Evolutionary conservation across 139 green algal species (phyloP).

Genomic region (Marvania coccoides): DNA sequence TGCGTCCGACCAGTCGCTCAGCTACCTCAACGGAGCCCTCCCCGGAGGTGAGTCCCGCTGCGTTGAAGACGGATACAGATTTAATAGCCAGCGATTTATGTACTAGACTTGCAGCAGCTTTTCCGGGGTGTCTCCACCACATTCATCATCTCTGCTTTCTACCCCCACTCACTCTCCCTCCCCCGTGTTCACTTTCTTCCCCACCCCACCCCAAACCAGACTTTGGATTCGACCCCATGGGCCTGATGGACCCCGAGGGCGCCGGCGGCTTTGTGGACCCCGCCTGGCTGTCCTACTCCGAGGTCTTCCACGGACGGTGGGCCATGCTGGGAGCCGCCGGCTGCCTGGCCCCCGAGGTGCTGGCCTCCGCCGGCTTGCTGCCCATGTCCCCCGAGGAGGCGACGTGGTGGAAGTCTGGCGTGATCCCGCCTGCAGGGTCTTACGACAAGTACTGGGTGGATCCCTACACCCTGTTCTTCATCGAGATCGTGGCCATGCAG

Average conservation of each 20-base stretch:
- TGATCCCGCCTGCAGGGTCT: constrained; percentile 76
- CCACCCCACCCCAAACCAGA: constrained; percentile 35
- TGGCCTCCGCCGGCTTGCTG: constrained; percentile 71
- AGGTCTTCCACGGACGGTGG: constrained; percentile 81
- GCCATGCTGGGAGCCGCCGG: constrained; percentile 97
- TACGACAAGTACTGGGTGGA: constrained; percentile 83
- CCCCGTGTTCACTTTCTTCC: neutral
- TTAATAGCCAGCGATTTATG: neutral
- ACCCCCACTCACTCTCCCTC: neutral
- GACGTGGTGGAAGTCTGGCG: constrained; percentile 81
- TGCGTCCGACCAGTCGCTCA: constrained; percentile 63
- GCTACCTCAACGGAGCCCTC: constrained; percentile 91
- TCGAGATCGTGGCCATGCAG: constrained; percentile 88
- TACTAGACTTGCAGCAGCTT: too few relatives aligned
- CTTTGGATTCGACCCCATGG: constrained; percentile 86
- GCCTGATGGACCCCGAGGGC: constrained; percentile 85
- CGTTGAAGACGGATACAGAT: neutral
- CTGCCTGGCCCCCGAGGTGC: constrained; percentile 88
- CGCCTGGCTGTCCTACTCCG: constrained; percentile 78
- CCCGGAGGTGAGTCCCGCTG: constrained; percentile 37
- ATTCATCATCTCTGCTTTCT: neutral
- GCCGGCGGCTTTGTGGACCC: constrained; percentile 88
- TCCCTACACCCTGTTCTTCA: constrained; percentile 90
- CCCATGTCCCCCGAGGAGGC: constrained; percentile 54
- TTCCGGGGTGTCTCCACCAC: too few relatives aligned